These are phyloP conservation scores for Xerocomellus intermedius DNA, from an alignment of 768 basidiomycete genomes.

Conservation along the genomic window DNA sequence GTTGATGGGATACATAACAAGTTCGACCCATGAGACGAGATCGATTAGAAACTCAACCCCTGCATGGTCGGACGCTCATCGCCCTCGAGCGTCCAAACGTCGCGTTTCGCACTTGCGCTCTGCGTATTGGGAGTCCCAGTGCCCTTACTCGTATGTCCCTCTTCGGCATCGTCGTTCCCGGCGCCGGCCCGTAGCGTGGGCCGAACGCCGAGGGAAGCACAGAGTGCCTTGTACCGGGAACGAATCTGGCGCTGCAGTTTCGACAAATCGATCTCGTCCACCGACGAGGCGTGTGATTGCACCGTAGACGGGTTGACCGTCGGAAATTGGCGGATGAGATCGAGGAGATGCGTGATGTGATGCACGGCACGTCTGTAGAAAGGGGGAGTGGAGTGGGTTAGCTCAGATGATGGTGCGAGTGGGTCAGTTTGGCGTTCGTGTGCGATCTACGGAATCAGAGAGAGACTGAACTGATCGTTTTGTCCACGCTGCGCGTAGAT, in stretches of 20 bases:
- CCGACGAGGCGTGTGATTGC: conserved; percentile 16
- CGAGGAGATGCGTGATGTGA: conserved; percentile 69
- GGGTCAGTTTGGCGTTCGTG: background rate
- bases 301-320: conserved; percentile 60
- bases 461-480: conserved; percentile 14
- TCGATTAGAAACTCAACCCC: conserved; percentile 17
- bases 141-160: background rate
- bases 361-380: conserved; percentile 50
- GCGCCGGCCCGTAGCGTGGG: conserved; percentile 39
- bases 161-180: background rate
- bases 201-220: conserved; percentile 72
- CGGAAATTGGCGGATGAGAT: conserved; percentile 75
- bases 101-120: background rate
- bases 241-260: conserved; percentile 81
- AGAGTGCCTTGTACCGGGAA: conserved; percentile 84
- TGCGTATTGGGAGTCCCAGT: background rate
- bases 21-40: background rate
- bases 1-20: background rate
- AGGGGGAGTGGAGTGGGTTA: background rate
- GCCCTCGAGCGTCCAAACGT: conserved; percentile 11
- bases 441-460: background rate
- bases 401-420: background rate
- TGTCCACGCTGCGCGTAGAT: conserved; percentile 40
- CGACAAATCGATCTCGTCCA: conserved; percentile 62
- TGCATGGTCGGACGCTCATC: conserved; percentile 11